Evolutionary conservation across 306 rosid species (phyloP), one percentile per base, ranked within the genome.

Genomic region (Ammopiptanthus mongolicus): DNA sequence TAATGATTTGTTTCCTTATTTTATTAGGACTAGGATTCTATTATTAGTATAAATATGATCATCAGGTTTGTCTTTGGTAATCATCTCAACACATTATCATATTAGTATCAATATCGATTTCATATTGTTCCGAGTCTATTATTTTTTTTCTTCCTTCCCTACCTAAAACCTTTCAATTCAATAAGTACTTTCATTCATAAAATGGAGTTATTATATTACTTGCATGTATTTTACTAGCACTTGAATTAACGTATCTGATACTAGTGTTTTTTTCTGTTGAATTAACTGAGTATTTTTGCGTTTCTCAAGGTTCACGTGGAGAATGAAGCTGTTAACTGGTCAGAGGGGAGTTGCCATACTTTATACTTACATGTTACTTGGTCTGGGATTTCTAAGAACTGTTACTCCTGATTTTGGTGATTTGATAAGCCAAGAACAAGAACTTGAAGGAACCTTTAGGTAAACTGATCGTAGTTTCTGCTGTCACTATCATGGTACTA

Each of bases 321-420:
- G 99, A 85, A 95, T 95, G 99, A 92, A 92, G 93, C 85, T 95
- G 50, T 83, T 95, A 74, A 95, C 99, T 13, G 99, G 99, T 74
- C 95, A 60, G 77, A 90, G 97, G 84, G 99, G 99, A 74, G 97
- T 92, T 80, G 91, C 84, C 44, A 91, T 95, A 82, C 87, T 95
- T 81, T 95, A 95, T 75, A 92, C 91, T 23, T 95, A 92, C 82
- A 95, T 95, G 99, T 87, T 95, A 78, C 89, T 95, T 61, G 99
- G 99, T 82, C 88, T 95, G 71, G 99, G 99, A 44, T 90, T 95
- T 75, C 76, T 95, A 60, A 88, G 97, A 79, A 84, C 75, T 51
- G 93, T 87, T 81, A 87, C 99, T 82, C 99, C 99, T 36, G 96
- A 95, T 65, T 95, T 95, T 82, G 99, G 99, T 82, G 99, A 90